Conservation (phyloP, 495 filamentous ascomycete genomes). For the Clavariopsis aquatica region DNA sequence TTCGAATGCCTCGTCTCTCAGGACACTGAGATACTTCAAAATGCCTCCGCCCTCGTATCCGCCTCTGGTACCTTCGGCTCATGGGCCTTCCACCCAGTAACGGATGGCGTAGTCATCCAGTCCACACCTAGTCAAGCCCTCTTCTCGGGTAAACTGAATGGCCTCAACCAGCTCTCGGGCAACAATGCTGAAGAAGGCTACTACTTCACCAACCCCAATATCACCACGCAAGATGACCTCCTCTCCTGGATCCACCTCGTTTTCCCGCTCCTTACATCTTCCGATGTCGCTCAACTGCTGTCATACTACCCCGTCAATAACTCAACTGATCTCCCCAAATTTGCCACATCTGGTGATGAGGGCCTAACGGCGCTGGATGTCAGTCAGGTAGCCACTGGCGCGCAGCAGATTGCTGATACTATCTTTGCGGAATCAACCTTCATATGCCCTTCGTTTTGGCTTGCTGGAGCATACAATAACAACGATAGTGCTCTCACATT, state of each 20-base stretch:
- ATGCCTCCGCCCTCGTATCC: not conserved
- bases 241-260: slow-evolving; percentile 13
- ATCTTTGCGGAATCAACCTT: slow-evolving; percentile 66
- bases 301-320: slow-evolving; percentile 14
- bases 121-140: slow-evolving; percentile 5
- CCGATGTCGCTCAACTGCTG: slow-evolving; percentile 20
- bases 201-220: slow-evolving; percentile 10
- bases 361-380: slow-evolving; percentile 17
- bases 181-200: slow-evolving; percentile 31
- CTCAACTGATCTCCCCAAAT: not conserved
- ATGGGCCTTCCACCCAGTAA: slow-evolving; percentile 15
- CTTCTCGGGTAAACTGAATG: slow-evolving; percentile 4
- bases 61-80: slow-evolving; percentile 3
- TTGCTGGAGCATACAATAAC: slow-evolving; percentile 48
- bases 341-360: slow-evolving; percentile 6
- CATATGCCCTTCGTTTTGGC: slow-evolving; percentile 64
- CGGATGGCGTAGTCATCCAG: slow-evolving; percentile 20
- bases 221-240: slow-evolving; percentile 19
- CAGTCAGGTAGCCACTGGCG: slow-evolving; percentile 48
- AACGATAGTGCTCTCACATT: slow-evolving; percentile 42
- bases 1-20: slow-evolving; percentile 13
- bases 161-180: slow-evolving; percentile 9
- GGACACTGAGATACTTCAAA: slow-evolving; percentile 9
- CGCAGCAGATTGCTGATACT: slow-evolving; percentile 50
- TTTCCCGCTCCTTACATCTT: slow-evolving; percentile 8